Evolutionary conservation across 306 rosid genomes (phyloP), one percentile per base, ranked within the genome.

Genomic region (Rubus idaeus): DNA sequence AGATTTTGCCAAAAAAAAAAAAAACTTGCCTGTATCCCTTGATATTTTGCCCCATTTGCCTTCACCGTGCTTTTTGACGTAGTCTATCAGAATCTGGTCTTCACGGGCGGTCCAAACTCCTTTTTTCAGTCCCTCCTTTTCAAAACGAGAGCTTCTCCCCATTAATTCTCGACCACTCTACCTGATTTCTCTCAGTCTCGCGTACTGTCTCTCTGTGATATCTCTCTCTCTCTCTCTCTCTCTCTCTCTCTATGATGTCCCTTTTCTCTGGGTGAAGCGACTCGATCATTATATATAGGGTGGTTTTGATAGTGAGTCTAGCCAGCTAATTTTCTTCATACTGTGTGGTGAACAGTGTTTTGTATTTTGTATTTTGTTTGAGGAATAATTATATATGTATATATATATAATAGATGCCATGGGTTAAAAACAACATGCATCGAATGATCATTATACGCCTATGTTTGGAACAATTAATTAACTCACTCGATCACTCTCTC

Each of bases 1-100:
- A 8, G 5, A 52, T 8, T 8, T n/a, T 20, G 13, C 35, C 8
- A 1, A 51, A 14, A 51, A n/a, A 51, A 14, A 51, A n/a, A 20
- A 12, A 9, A 35, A 45, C 69, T 58, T 16, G 76, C 91, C 89
- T 63, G 87, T 80, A 73, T 78, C 78, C 49, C 70, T 83, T n/a
- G 91, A 78, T 47, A 80, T 45, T 46, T 78, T 76, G n/a, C 58
- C 51, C 89, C 91, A 87, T 60, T 78, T 82, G 37, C 91, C 87
- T 82, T 84, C 83, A 1, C 88, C 90, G 46, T 84, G 83, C 10
- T 7, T 20, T n/a, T 13, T 75, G 75, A 84, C 72, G 55, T 82
- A 84, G 45, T 73, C 76, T 0, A 18, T 40, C n/a, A 84, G 83
- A 35, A 82, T 20, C 50, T 82, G 60, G 74, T 87, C 90, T 69